Evolutionary conservation across 2,329 filamentous ascomycete genomes (phyloP), one percentile per base, ranked within the genome.

Genomic region (Penicillium sp.): DNA sequence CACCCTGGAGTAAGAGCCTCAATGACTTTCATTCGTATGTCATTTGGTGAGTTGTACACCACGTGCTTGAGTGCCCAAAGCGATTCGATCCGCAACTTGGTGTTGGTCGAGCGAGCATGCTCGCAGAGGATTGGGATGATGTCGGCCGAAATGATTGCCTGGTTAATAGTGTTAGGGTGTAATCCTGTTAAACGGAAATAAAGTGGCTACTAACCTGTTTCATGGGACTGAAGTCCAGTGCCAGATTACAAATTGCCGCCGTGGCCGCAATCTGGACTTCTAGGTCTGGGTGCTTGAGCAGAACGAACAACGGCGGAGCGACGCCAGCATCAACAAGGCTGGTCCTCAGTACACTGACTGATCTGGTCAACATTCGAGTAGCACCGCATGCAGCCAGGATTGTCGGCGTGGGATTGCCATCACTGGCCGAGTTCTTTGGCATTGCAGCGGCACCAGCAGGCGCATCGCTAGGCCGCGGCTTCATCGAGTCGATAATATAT

Each of bases 21-120:
- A 12, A 98, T 79, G 60, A 91, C 91, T 50, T 85, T 84, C 69
- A 89, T 89, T 76, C 95, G 96, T 65, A 90, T 80, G 12, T 89
- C 84, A 47, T 89, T 87, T 17, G 84, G 84, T 5, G 90, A 86
- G 22, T 87, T 88, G 63, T 90, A 84, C 2, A 96, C 89, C 52
- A 97, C 84, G 76, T 98, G 92, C 73, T 98, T 98, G 59, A 99
- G 79, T 5, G 92, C 92, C 94, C 95, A 99, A 1, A 99, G 78
- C 22, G 93, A 92, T 68, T 95, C 92, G 28, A 96, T 82, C 25
- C 92, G 87, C 55, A 98, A 81, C 49, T 88, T 86, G n/a, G 90
- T 85, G 69, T 94, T 90, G 49, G 85, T 83, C 0, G 91, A 95
- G 73, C 90, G 90, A 1, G 93, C 92, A 72, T 96, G 91, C 66